A percentile compares a stretch with the other conserved stretches of the same genome.
phyloP scores from a whole-genome alignment of 495 filamentous ascomycete species.

The Penicillium chermesinum region DNA sequence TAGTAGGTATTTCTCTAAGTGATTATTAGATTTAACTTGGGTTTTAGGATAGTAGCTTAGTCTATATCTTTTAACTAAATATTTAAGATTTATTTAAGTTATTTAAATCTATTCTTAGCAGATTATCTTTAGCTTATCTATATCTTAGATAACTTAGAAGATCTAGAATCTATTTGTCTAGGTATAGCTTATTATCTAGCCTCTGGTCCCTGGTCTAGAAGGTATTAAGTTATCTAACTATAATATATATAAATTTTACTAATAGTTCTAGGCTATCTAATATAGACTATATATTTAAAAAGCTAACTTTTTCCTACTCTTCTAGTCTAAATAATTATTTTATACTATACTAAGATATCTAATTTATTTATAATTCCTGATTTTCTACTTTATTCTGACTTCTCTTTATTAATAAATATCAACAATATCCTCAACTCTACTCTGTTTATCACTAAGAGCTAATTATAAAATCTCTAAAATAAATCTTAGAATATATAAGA shows the following conservation, averaged over 20 bases:
- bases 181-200: neutral
- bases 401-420: no score
- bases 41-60: neutral
- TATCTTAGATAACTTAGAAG: no score
- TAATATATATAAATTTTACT: neutral
- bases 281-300: no score
- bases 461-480: no score
- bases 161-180: neutral
- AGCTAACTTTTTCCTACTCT: no score
- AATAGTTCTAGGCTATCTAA: neutral
- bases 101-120: neutral
- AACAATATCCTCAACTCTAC: no score
- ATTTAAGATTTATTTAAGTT: neutral
- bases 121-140: neutral
- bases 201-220: no score
- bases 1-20: neutral
- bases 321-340: neutral
- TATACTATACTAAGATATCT: no score
- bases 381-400: no score
- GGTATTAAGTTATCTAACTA: neutral
- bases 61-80: neutral
- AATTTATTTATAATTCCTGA: no score
- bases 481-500: no score
- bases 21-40: conserved; percentile 1
- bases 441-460: no score